phyloP scores from a whole-genome alignment of 371 early-diverging fungal genomes.

The Circinella umbellata region DNA sequence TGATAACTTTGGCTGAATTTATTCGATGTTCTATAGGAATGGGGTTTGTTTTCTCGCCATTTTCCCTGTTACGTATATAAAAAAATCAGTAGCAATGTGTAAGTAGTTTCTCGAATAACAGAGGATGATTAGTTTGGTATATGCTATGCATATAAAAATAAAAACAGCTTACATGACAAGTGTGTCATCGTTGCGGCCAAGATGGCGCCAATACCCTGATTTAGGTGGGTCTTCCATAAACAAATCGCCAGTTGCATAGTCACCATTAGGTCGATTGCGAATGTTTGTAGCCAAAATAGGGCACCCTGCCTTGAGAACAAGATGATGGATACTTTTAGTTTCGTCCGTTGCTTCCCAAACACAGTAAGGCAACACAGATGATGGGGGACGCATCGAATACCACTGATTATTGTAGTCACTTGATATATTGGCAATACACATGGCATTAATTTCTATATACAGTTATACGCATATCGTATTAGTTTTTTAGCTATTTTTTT shows the following conservation, averaged over 20 bases:
- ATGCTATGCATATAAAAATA: background rate
- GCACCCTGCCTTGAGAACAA: conserved; percentile 17
- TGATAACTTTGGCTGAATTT: conserved; percentile 22
- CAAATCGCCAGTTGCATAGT: conserved; percentile 37
- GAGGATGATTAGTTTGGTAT: no score
- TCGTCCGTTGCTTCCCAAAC: conserved; percentile 18
- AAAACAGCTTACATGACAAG: conserved; percentile 30
- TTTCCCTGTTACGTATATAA: conserved; percentile 22
- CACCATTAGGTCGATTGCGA: conserved; percentile 32
- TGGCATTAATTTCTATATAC: conserved; percentile 12
- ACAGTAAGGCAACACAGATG: background rate
- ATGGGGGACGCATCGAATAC: conserved; percentile 7
- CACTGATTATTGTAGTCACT: background rate
- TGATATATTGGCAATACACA: background rate
- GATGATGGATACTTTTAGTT: conserved; percentile 7
- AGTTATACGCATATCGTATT: background rate
- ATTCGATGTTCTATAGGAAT: conserved; percentile 41
- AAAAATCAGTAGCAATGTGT: background rate
- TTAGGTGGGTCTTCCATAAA: conserved; percentile 18
- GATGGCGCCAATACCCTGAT: conserved; percentile 25
- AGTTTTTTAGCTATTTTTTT: background rate
- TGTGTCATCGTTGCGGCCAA: conserved; percentile 41
- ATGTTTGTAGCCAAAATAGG: conserved; percentile 25
- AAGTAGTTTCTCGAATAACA: no score
- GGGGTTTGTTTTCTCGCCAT: conserved; percentile 53